Conservation (phyloP, 2,329 filamentous ascomycete species). For the Elsinoe perseae region DNA sequence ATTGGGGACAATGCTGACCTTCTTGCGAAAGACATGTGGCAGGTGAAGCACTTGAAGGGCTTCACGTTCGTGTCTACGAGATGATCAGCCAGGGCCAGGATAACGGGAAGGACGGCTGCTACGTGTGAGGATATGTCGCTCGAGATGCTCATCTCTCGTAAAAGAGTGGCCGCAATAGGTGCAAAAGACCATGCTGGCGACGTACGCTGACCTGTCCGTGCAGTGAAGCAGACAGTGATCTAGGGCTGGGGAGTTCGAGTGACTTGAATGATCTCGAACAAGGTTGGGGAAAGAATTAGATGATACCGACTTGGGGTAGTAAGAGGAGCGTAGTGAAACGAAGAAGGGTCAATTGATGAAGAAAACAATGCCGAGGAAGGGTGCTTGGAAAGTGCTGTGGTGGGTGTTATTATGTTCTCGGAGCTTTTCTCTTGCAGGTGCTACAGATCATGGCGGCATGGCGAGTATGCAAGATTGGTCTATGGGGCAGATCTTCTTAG, state of each 20-base stretch:
- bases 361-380: constrained; percentile 6
- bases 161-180: constrained; percentile 48
- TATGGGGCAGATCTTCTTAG: constrained; percentile 13
- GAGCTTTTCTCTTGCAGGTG: constrained; percentile 2
- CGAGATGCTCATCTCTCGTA: constrained; percentile 46
- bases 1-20: constrained; percentile 29
- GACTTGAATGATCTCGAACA: neutral
- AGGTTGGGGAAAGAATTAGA: neutral
- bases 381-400: constrained; percentile 3
- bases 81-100: neutral
- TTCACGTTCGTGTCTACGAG: constrained; percentile 46
- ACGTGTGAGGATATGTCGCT: constrained; percentile 47
- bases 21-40: constrained; percentile 48
- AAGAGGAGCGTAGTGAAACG: neutral
- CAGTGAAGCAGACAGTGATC: constrained; percentile 1
- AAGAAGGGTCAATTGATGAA: constrained; percentile 2
- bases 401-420: constrained; percentile 13
- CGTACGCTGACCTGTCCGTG: neutral
- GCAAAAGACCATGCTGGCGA: constrained; percentile 43
- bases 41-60: constrained; percentile 48
- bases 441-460: neutral
- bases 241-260: neutral
- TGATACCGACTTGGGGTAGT: neutral
- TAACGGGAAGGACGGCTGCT: constrained; percentile 22
- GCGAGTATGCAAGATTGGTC: constrained; percentile 6